phyloP scores from a whole-genome alignment of 2,329 filamentous ascomycete genomes.

The Pseudogymnoascus sp. region DNA sequence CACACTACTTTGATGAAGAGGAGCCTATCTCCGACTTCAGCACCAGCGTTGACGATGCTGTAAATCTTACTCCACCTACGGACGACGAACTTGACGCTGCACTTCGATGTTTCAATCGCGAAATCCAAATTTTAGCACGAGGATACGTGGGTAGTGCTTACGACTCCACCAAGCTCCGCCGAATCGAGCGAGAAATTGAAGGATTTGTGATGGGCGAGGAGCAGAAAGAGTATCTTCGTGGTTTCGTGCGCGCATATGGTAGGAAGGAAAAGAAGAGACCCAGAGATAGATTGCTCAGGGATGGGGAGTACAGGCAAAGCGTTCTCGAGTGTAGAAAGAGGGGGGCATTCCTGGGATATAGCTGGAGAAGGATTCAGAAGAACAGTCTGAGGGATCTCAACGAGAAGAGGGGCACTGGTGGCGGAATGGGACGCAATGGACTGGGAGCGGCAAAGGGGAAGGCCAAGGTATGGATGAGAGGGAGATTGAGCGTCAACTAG shows the following conservation, averaged over 20 bases:
- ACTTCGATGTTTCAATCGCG: conserved; percentile 29
- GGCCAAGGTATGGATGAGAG: conserved; percentile 11
- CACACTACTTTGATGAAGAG: conserved; percentile 86
- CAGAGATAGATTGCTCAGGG: conserved; percentile 77
- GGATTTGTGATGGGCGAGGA: conserved; percentile 27
- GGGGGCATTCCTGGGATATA: conserved; percentile 84
- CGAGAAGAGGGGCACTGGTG: background rate
- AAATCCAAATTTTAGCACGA: conserved; percentile 30
- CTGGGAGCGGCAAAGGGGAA: background rate
- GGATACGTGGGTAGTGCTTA: conserved; percentile 29
- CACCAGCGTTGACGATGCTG: conserved; percentile 33
- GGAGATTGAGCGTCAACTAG: conserved; percentile 10
- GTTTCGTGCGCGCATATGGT: conserved; percentile 31
- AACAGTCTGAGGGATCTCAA: conserved; percentile 7
- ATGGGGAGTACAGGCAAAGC: conserved; percentile 56
- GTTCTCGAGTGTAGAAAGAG: conserved; percentile 77
- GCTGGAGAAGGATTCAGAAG: conserved; percentile 56
- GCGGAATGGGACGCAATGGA: background rate
- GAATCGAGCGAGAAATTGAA: conserved; percentile 31
- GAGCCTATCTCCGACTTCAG: conserved; percentile 62
- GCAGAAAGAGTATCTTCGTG: conserved; percentile 31
- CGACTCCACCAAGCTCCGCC: conserved; percentile 27
- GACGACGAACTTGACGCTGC: conserved; percentile 26
- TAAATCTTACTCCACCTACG: conserved; percentile 3
- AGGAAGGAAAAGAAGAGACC: conserved; percentile 68